A percentile compares a stretch with the other conserved stretches of the same genome.
These are phyloP conservation scores for Macrolepiota fuliginosa DNA, from an alignment of 768 basidiomycete genomes.

Conservation along the genomic window DNA sequence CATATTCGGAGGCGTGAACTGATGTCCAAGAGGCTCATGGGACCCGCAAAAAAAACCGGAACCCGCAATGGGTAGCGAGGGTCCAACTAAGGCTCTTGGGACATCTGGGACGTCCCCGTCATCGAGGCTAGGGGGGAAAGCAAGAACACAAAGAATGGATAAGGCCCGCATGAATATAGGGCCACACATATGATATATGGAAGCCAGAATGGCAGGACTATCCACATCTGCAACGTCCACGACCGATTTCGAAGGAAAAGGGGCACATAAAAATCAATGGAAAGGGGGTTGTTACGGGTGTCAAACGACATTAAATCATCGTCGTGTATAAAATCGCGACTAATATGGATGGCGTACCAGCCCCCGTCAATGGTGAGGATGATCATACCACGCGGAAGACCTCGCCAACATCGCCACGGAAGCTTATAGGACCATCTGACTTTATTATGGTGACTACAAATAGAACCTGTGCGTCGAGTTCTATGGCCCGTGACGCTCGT, in stretches of 20 bases:
- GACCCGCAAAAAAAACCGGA: background rate
- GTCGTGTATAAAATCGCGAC: background rate
- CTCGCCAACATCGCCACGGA: background rate
- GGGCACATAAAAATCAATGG: slow-evolving; percentile 4
- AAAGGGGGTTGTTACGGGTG: background rate
- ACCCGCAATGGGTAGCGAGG: background rate
- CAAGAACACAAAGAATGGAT: slow-evolving; percentile 1
- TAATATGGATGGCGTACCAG: slow-evolving; percentile 4
- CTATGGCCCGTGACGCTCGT: background rate
- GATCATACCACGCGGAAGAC: background rate
- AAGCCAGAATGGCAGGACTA: slow-evolving; percentile 1
- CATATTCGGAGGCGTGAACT: background rate
- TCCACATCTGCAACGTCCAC: slow-evolving; percentile 4
- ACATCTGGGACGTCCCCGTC: background rate
- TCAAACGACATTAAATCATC: background rate
- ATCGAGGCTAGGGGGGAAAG: slow-evolving; percentile 2
- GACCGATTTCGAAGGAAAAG: background rate
- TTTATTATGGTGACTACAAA: background rate
- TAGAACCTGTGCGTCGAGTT: background rate
- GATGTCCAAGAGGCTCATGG: background rate
- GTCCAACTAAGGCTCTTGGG: background rate
- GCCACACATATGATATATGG: background rate
- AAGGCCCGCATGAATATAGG: background rate
- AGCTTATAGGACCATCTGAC: background rate
- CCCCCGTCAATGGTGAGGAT: slow-evolving; percentile 2